Conservation (phyloP, 108 stramenopile genomes). For the Phaeodactylum tricornutum region DNA sequence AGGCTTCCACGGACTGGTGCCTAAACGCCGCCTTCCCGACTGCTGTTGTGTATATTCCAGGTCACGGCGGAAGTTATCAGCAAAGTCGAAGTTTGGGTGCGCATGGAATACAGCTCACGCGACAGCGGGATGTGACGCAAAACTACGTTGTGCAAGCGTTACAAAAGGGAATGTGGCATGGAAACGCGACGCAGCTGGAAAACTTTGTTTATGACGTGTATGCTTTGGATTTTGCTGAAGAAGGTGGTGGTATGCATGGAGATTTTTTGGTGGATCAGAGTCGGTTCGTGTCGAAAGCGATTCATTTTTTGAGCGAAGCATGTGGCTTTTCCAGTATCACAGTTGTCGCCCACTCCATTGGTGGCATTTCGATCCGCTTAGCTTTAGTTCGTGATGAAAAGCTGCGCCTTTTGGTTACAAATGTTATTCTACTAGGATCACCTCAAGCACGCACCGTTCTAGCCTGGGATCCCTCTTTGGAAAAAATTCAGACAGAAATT, state of each 20-base stretch:
- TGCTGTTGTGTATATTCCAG: constrained; percentile 64
- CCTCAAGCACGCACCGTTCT: constrained; percentile 24
- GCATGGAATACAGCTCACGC: constrained; percentile 65
- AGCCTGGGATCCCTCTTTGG: not conserved
- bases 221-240: constrained; percentile 59
- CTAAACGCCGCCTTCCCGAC: constrained; percentile 11
- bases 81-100: constrained; percentile 71
- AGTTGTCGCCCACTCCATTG: constrained; percentile 72
- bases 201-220: constrained; percentile 69
- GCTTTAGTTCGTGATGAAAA: constrained; percentile 12
- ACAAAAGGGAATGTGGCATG: constrained; percentile 2
- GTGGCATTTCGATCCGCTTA: constrained; percentile 46
- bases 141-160: constrained; percentile 1
- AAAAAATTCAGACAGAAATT: too few species aligned
- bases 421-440: constrained; percentile 7
- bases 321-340: constrained; percentile 21
- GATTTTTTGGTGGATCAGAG: constrained; percentile 38
- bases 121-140: not conserved
- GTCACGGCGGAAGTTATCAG: constrained; percentile 66
- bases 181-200: constrained; percentile 7
- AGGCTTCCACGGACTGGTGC: not conserved
- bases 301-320: constrained; percentile 18
- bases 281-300: constrained; percentile 37
- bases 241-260: constrained; percentile 66
- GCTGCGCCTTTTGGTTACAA: constrained; percentile 12